Evolutionary conservation across 192 early-diverging fungal genomes (phyloP).

Genomic region (Phlyctochytrium planicorne): DNA sequence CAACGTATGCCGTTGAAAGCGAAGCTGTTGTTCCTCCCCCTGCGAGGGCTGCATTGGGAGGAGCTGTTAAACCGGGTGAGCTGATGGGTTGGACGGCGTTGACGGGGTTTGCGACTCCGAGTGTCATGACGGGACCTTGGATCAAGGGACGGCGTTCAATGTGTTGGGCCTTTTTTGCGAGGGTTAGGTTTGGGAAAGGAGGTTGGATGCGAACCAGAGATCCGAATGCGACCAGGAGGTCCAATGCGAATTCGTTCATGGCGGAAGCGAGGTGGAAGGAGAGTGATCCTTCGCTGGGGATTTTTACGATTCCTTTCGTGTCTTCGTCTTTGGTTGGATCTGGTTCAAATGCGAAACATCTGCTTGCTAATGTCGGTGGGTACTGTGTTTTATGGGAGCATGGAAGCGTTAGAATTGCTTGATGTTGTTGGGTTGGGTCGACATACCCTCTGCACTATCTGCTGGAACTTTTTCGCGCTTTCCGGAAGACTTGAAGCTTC

Average conservation of each 20-base stretch:
- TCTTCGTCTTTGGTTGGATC: slow-evolving; percentile 70
- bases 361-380: slow-evolving; percentile 63
- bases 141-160: slow-evolving; percentile 64
- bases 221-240: slow-evolving; percentile 66
- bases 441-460: slow-evolving; percentile 59
- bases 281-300: slow-evolving; percentile 77
- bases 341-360: slow-evolving; percentile 85
- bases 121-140: slow-evolving; percentile 39
- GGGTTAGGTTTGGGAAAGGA: neutral
- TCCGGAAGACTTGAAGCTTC: slow-evolving; percentile 56
- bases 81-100: neutral
- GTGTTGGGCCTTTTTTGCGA: slow-evolving; percentile 35
- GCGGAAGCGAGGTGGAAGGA: slow-evolving; percentile 73
- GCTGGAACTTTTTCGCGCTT: slow-evolving; percentile 60
- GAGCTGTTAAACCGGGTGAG: slow-evolving; percentile 11
- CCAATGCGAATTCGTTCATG: slow-evolving; percentile 77
- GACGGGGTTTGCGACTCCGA: slow-evolving; percentile 1
- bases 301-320: slow-evolving; percentile 72
- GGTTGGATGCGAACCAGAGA: slow-evolving; percentile 51
- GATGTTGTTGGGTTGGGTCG: slow-evolving; percentile 3
- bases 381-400: slow-evolving; percentile 46
- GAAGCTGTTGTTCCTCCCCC: slow-evolving; percentile 5
- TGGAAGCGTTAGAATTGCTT: no score
- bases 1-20: neutral
- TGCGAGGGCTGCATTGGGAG: slow-evolving; percentile 11